Evolutionary conservation across 441 rosid species (phyloP).

Genomic region (Adansonia grandidieri): DNA sequence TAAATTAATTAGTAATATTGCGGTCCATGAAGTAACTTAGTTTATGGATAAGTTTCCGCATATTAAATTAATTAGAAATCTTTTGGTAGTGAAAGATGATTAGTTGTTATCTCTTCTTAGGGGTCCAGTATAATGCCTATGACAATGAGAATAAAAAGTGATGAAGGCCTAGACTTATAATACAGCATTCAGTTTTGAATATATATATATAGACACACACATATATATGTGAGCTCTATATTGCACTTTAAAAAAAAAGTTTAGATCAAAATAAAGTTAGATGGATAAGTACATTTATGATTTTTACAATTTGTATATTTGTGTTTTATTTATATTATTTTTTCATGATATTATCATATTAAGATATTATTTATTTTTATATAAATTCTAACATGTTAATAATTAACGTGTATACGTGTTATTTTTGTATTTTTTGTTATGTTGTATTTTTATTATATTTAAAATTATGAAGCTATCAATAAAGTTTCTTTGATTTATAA

Average conservation of each 20-base stretch:
- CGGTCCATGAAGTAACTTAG: no score
- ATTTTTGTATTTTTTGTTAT: background rate
- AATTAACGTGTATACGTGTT: no score
- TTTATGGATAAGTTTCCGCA: no score
- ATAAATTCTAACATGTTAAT: no score
- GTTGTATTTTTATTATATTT: background rate
- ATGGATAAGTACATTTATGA: background rate
- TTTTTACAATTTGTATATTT: background rate
- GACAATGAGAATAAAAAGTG: constrained; percentile 4
- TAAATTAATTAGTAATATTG: background rate
- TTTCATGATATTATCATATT: no score
- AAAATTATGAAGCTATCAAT: background rate
- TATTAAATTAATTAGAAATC: no score
- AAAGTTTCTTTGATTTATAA: background rate
- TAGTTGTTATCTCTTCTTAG: background rate
- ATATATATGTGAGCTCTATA: background rate
- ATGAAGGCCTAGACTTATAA: background rate
- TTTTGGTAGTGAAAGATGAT: background rate
- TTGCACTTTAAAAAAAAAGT: background rate
- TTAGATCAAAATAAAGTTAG: background rate
- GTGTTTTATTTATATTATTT: background rate
- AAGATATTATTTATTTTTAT: no score
- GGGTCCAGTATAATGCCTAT: background rate
- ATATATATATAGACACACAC: background rate
- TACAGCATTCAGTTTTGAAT: background rate